Conservation (phyloP, 192 early-diverging fungal genomes). For the Pilobolus umbonatus region DNA sequence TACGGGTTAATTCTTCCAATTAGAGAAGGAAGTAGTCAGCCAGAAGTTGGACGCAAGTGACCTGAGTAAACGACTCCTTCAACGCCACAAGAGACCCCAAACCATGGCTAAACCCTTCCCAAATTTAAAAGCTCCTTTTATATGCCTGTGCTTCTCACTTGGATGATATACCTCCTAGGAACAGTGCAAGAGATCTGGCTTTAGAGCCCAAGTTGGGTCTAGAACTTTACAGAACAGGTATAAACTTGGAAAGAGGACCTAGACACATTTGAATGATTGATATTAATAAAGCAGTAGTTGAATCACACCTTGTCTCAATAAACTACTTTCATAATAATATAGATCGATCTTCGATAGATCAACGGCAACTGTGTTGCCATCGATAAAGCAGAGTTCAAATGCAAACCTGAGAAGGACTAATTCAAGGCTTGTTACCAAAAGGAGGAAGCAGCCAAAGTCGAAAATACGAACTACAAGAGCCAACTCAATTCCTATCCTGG, state of each 20-base stretch:
- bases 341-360: not conserved
- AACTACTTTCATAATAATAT: not conserved
- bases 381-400: not conserved
- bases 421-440: no score
- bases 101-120: not conserved
- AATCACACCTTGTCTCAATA: not conserved
- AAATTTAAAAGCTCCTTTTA: not conserved
- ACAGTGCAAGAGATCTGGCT: not conserved
- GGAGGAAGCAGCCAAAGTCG: no score
- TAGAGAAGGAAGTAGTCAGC: not conserved
- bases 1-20: not conserved
- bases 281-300: not conserved
- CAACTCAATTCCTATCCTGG: no score
- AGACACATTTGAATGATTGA: not conserved
- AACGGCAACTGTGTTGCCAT: constrained; percentile 2
- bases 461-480: no score
- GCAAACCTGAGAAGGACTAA: no score
- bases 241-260: not conserved
- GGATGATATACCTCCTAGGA: constrained; percentile 3
- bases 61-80: not conserved
- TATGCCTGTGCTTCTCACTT: not conserved
- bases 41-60: not conserved
- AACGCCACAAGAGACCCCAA: not conserved
- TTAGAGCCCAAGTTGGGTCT: not conserved
- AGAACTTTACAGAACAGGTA: constrained; percentile 3